These are phyloP conservation scores for Jasminum sambac DNA, from an alignment of 257 asterid genomes.

Conservation along the genomic window DNA sequence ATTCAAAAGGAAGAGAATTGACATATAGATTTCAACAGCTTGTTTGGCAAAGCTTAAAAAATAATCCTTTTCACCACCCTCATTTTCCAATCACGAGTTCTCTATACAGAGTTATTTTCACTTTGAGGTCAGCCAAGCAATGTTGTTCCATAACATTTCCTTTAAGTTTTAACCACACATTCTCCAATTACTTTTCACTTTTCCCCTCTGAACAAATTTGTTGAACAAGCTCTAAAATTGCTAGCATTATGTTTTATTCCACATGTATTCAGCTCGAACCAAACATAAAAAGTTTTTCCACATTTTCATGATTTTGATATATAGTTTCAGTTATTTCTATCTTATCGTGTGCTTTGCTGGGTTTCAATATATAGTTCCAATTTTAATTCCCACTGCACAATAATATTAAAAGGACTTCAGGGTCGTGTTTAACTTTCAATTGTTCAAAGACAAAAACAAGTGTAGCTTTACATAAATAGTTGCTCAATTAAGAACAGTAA, in stretches of 20 bases:
- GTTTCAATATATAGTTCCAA: neutral
- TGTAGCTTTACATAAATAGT: neutral
- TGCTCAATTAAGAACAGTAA: neutral
- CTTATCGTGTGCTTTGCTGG: neutral
- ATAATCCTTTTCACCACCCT: too few species aligned
- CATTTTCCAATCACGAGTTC: too few species aligned
- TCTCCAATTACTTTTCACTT: too few species aligned
- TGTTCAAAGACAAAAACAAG: neutral
- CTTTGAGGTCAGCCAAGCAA: too few species aligned
- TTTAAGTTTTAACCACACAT: too few species aligned
- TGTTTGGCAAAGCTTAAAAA: too few species aligned
- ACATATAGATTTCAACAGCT: neutral
- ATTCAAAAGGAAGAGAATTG: neutral
- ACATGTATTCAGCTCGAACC: neutral
- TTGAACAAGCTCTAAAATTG: neutral
- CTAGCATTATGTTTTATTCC: neutral
- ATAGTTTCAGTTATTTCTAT: neutral
- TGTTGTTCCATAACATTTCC: too few species aligned
- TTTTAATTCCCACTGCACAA: neutral
- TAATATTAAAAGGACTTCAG: neutral
- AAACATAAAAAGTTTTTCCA: neutral
- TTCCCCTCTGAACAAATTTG: too few species aligned
- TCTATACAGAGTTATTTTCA: too few species aligned
- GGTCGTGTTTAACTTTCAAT: neutral
- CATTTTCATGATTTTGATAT: neutral